These are phyloP conservation scores for Dunaliella sp. DNA, from an alignment of 139 green algal genomes.

Conservation along the genomic window DNA sequence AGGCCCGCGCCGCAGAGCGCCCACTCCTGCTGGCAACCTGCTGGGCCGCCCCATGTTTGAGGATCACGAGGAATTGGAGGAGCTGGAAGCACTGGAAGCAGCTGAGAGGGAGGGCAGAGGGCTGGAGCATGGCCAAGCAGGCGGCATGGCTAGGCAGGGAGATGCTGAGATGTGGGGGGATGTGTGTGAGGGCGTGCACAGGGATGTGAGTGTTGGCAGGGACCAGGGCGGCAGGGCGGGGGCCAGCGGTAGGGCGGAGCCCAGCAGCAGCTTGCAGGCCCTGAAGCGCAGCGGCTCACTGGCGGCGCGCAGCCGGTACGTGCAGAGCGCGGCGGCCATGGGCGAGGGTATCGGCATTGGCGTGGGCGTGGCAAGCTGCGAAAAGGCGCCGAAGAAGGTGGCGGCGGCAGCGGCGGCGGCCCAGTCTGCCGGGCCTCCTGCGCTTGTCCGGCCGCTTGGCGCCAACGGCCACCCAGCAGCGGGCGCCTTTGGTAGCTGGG, in stretches of 20 bases:
- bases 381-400: no score
- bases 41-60: not conserved
- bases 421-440: no score
- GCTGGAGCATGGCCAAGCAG: not conserved
- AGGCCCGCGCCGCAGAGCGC: not conserved
- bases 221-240: not conserved
- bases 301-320: not conserved
- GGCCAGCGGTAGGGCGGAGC: no score
- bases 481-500: not conserved
- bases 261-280: not conserved
- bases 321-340: not conserved
- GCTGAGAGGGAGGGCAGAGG: no score
- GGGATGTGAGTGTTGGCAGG: not conserved
- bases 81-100: no score
- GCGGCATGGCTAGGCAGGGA: not conserved
- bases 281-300: not conserved
- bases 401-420: no score
- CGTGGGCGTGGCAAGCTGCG: not conserved
- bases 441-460: no score
- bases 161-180: not conserved
- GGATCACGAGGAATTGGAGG: conserved; percentile 5
- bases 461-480: no score
- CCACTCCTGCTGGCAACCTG: conserved; percentile 3
- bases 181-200: no score
- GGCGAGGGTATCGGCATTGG: not conserved